Conservation (phyloP, 1,139 yeast genomes). For the Suhomyces wounanorum region DNA sequence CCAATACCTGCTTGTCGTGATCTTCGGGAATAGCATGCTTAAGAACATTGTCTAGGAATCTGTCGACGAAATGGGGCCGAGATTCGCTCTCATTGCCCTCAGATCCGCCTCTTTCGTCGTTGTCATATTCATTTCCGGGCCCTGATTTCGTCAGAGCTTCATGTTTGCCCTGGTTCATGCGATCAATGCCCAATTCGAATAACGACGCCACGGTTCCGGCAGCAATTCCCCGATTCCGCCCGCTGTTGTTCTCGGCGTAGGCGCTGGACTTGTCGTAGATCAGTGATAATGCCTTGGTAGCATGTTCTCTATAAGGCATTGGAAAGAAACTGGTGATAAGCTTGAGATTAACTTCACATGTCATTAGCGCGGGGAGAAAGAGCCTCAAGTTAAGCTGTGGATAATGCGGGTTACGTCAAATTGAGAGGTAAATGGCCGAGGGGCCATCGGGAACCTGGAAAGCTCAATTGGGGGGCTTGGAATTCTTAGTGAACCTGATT, state of each 20-base stretch:
- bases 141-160: neutral
- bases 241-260: conserved; percentile 33
- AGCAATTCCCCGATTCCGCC: conserved; percentile 49
- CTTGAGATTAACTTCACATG: neutral
- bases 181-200: conserved; percentile 55
- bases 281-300: conserved; percentile 15
- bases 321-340: neutral
- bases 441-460: too few species aligned
- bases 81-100: conserved; percentile 4
- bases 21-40: conserved; percentile 50
- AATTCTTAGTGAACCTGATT: too few species aligned
- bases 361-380: neutral
- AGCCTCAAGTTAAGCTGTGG: neutral
- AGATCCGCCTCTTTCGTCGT: neutral
- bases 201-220: conserved; percentile 63
- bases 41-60: conserved; percentile 54
- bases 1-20: conserved; percentile 49
- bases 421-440: too few species aligned
- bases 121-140: conserved; percentile 2
- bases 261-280: conserved; percentile 21
- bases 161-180: conserved; percentile 19
- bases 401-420: neutral
- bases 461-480: too few species aligned
- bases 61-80: conserved; percentile 56
- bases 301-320: conserved; percentile 10